These are phyloP conservation scores for Cladophialophora psammophila DNA, from an alignment of 2,329 filamentous ascomycete species.

Conservation along the genomic window DNA sequence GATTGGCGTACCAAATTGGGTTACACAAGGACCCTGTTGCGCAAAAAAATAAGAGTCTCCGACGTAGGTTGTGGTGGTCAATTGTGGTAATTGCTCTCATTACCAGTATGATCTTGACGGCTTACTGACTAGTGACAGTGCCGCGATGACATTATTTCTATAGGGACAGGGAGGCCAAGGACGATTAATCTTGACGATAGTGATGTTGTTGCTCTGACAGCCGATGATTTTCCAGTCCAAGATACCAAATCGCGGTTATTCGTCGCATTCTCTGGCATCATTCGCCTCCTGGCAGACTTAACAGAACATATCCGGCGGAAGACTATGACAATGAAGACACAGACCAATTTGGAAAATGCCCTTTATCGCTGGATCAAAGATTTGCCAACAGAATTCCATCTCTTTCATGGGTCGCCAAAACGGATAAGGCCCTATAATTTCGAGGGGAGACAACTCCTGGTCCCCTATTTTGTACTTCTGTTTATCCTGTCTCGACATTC, in stretches of 20 bases:
- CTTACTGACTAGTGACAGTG: conserved; percentile 37
- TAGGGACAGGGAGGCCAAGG: conserved; percentile 29
- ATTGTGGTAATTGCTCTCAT: conserved; percentile 23
- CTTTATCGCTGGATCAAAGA: conserved; percentile 36
- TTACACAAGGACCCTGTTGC: conserved; percentile 27
- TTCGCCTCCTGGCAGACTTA: conserved; percentile 27
- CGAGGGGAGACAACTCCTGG: conserved; percentile 26
- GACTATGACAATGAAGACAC: background rate
- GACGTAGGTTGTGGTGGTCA: conserved; percentile 33
- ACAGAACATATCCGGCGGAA: conserved; percentile 36
- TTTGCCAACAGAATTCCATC: conserved; percentile 22
- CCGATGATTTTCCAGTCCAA: conserved; percentile 24
- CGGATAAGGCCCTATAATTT: conserved; percentile 25
- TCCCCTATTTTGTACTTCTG: conserved; percentile 32
- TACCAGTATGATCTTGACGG: background rate
- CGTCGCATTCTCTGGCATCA: conserved; percentile 25
- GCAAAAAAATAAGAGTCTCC: conserved; percentile 22
- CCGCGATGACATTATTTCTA: conserved; percentile 31
- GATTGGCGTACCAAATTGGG: conserved; percentile 32
- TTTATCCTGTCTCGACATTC: conserved; percentile 44
- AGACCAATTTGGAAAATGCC: conserved; percentile 19
- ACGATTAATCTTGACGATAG: conserved; percentile 27
- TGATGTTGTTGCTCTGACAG: conserved; percentile 12
- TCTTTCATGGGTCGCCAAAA: conserved; percentile 23
- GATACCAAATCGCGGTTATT: conserved; percentile 26